Percentiles rank a stretch among this genome's conserved stretches.
Evolutionary conservation across 352 stramenopile genomes (phyloP).

Genomic region (Phytophthora palmivora): DNA sequence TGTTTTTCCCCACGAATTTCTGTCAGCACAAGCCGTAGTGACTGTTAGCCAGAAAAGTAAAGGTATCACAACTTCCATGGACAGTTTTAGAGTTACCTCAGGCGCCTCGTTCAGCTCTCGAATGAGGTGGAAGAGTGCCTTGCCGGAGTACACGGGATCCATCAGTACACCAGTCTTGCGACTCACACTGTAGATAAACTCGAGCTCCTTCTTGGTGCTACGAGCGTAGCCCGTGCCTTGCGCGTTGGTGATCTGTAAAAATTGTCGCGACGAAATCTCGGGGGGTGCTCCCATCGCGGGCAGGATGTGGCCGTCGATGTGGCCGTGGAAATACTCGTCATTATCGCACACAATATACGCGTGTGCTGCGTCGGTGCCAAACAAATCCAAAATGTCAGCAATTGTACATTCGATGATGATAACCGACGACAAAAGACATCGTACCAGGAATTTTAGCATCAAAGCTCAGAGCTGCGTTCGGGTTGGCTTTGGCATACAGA

Average conservation of each 20-base stretch:
- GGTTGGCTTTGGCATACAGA: constrained; percentile 55
- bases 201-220: constrained; percentile 78
- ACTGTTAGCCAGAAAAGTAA: constrained; percentile 2
- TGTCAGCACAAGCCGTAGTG: constrained; percentile 24
- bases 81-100: constrained; percentile 40
- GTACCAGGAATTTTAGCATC: constrained; percentile 43
- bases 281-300: constrained; percentile 67
- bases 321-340: constrained; percentile 84
- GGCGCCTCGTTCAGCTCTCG: constrained; percentile 75
- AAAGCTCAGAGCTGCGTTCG: constrained; percentile 51
- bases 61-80: neutral
- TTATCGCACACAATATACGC: constrained; percentile 90
- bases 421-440: neutral
- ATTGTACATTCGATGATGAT: too few relatives aligned
- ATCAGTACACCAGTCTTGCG: constrained; percentile 82
- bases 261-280: constrained; percentile 62
- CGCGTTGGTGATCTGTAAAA: constrained; percentile 84
- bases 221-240: constrained; percentile 84
- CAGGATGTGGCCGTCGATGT: constrained; percentile 80
- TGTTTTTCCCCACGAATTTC: constrained; percentile 85
- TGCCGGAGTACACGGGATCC: constrained; percentile 90
- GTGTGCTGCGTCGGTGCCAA: constrained; percentile 45
- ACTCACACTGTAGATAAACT: constrained; percentile 78
- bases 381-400: neutral
- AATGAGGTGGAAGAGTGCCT: constrained; percentile 86